Base-by-base conservation (phyloP, 257 asterid species). In the Nemophila menziesii region DNA sequence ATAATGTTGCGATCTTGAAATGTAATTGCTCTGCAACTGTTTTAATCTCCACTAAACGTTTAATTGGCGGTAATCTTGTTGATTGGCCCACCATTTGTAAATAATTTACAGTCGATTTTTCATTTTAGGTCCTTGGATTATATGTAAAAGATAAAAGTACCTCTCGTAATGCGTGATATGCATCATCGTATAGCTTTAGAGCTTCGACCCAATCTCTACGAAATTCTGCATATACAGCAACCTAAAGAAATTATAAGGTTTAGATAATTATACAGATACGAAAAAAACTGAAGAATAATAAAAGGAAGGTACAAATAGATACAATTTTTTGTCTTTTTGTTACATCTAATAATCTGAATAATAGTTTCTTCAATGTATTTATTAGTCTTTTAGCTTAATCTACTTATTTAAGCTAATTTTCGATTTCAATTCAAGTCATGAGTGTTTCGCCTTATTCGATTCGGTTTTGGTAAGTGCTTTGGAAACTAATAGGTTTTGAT, bases 191-290 rank as follows among this genome's bases (percentile, higher is more conserved):
- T 29, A 70, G 57, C 74, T 73, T 82, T 54, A 79, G 75, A 68
- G 92, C 96, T 71, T 90, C 99, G 49, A 44, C 68, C 99, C 99
- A 90, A 62, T 90, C 99, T 67, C 94, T 71, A 33, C 94, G 80
- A 56, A 85, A 90, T 59, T 90, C 99, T 66, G 94, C 92, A 77
- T 77, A 85, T 58, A 81, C 80, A 74, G 93, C 99, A 72, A 76
- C 99, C 99, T 90, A 70, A 83, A 58, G 12, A 69, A 66, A 69
- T 64, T 65, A 72, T 63, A 65, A 53, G 63, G 68, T 65, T 59
- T 51, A 73, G 73, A 63, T 20, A 60, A 59, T 18, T 48, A 58
- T 69, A 57, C 60, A 68, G 68, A 63, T 46, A 53, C 10, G 45
- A 39, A 43, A 75, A 43, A 62, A 49, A n/a, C n/a, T n/a, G n/a